These are phyloP conservation scores for Acorus calamus DNA, from an alignment of 106 monocot species.

Conservation along the genomic window DNA sequence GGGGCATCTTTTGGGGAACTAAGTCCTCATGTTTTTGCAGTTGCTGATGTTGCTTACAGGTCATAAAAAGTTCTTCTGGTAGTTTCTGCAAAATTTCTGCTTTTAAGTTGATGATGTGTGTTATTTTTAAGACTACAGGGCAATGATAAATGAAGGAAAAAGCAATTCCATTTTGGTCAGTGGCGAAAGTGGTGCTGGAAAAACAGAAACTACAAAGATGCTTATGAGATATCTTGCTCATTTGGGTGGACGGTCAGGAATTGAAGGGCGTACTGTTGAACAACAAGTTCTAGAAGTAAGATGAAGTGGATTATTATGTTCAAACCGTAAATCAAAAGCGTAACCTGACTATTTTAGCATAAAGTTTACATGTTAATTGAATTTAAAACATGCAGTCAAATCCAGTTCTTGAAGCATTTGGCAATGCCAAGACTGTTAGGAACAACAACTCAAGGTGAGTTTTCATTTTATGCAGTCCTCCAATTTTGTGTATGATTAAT, in stretches of 20 bases:
- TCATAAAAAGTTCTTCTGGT: conserved; percentile 3
- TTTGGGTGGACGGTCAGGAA: conserved; percentile 68
- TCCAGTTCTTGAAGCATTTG: conserved; percentile 45
- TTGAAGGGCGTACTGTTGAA: conserved; percentile 70
- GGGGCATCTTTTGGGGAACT: conserved; percentile 57
- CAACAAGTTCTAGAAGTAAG: conserved; percentile 93
- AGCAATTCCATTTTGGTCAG: conserved; percentile 72
- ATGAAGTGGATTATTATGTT: background rate
- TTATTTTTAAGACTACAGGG: conserved; percentile 22
- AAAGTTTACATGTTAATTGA: too few relatives aligned
- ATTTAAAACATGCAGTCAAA: conserved; percentile 11
- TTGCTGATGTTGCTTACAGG: conserved; percentile 76
- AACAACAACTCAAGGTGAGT: conserved; percentile 39
- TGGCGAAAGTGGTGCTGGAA: conserved; percentile 83
- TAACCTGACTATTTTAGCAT: too few relatives aligned
- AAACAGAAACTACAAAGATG: conserved; percentile 21
- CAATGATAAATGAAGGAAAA: conserved; percentile 70
- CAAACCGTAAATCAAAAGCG: too few relatives aligned
- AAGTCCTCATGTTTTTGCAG: conserved; percentile 69
- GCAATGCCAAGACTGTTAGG: conserved; percentile 37
- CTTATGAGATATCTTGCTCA: conserved; percentile 87
- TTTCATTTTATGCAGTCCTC: background rate
- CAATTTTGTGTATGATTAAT: too few relatives aligned
- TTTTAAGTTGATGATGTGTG: background rate
- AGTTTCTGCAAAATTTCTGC: background rate